These are phyloP conservation scores for Podospora tetraspora DNA, from an alignment of 495 filamentous ascomycete genomes.

Conservation along the genomic window DNA sequence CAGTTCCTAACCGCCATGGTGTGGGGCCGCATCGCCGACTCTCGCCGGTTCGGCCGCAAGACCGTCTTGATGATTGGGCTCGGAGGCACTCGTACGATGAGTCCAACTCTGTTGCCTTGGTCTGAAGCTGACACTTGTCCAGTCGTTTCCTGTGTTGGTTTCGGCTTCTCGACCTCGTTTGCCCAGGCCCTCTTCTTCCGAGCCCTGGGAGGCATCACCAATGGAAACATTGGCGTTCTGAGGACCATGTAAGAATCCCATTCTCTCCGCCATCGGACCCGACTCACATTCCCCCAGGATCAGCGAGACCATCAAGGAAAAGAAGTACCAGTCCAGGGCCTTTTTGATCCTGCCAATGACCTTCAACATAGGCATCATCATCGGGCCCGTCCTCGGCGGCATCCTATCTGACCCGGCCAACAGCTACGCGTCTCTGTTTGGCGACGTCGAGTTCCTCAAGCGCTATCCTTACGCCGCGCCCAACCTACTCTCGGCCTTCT, in stretches of 20 bases:
- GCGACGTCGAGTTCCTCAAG: slow-evolving; percentile 60
- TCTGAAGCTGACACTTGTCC: background rate
- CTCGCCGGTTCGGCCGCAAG: slow-evolving; percentile 64
- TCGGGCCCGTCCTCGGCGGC: slow-evolving; percentile 72
- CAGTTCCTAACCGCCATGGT: slow-evolving; percentile 83
- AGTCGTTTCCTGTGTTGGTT: slow-evolving; percentile 67
- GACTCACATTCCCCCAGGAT: slow-evolving; percentile 41
- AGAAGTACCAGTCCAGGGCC: slow-evolving; percentile 54
- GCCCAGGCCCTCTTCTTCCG: slow-evolving; percentile 68
- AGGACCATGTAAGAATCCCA: slow-evolving; percentile 56
- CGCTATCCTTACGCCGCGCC: slow-evolving; percentile 70
- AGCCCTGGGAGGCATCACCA: slow-evolving; percentile 67
- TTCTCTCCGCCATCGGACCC: background rate
- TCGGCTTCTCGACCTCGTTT: slow-evolving; percentile 71
- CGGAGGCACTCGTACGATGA: slow-evolving; percentile 52
- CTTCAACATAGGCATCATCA: slow-evolving; percentile 73
- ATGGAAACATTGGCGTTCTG: slow-evolving; percentile 78
- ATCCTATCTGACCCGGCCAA: slow-evolving; percentile 68
- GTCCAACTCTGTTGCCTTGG: background rate
- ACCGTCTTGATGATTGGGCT: slow-evolving; percentile 73
- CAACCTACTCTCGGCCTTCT: slow-evolving; percentile 65
- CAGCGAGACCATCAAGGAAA: slow-evolving; percentile 68
- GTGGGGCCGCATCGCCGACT: slow-evolving; percentile 75
- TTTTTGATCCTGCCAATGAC: slow-evolving; percentile 68
- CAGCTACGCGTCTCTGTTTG: slow-evolving; percentile 63